Base-by-base conservation (phyloP, 768 basidiomycete genomes). In the Boletus fagicola region DNA sequence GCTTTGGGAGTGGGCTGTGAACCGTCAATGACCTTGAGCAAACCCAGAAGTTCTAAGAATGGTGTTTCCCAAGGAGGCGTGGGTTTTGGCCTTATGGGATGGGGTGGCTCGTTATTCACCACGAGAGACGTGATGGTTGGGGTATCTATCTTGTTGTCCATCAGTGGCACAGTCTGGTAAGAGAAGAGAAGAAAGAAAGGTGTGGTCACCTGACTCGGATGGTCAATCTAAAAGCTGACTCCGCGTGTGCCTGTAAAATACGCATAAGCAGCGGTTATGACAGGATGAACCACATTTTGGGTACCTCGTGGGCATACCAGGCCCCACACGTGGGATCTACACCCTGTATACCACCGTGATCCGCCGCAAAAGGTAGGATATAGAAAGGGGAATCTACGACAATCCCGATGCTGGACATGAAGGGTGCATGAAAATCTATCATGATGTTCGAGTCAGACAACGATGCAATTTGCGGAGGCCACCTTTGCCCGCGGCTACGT, bases 101-200 rank as follows among this genome's bases (percentile, higher is more conserved):
- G 0, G 22, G 20, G 24, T 40, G 50, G 58, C n/a, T 1, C 18
- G 11, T 40, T 18, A 7, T 16, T 26, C 30, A 53, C 18, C 31
- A 18, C 45, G 24, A 62, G 53, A 40, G 56, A 57, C 15, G 65
- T 65, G 45, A 62, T 24, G 18, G 12, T 0, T 0, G 52, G 51
- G 18, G 38, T 22, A 13, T 36, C 9, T 28, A 38, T 20, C 20
- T n/a, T 2, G 45, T 46, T 40, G 56, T 38, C 51, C 49, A 47
- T 49, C 35, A 48, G 56, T 67, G 52, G 64, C 55, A 64, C 64
- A n/a, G n/a, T n/a, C n/a, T 47, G 35, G 31, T 45, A 40, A 45
- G 13, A 24, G 45, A 53, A 56, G 49, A 51, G 20, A 49, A 47
- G 10, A 51, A 64, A 51, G 57, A 39, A 22, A 2, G 39, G 15